Evolutionary conservation across 148 eudicot genomes (phyloP), one percentile per base, ranked within the genome.

Genomic region (Gaultheria prostrata): DNA sequence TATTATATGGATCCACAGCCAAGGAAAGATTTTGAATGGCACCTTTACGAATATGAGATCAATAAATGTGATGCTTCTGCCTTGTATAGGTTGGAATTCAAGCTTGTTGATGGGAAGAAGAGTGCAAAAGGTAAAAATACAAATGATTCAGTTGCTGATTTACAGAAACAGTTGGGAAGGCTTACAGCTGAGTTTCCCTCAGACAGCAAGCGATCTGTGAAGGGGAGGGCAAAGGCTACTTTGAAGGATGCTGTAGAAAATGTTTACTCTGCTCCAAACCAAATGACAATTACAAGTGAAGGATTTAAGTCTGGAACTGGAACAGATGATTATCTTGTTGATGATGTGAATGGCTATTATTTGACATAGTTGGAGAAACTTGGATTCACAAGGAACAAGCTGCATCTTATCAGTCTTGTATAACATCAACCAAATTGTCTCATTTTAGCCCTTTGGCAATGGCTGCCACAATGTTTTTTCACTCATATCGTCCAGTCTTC

Each of bases 1-100:
- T 97, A 97, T 87, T 97, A 94, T 79, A 97, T 97, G 99, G 99
- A 97, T 50, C 99, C 99, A 73, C 99, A 97, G 70, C 99, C 99
- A 8, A 90, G 92, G 88, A 89, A 93, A 67, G 92, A 89, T 89
- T 90, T 86, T 7, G 99, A 97, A 78, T 97, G 99, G 99, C 99
- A 97, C 88, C 95, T 97, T 6, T 97, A 90, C 32, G 99, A 97
- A 82, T 97, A 97, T 54, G 97, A 93, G 87, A 91, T 97, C 84
- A 91, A 85, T 69, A 92, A 91, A 69, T 97, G 87, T 53, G 95
- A 92, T 78, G 95, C 87, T 10, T 94, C 95, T 82, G 99, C 99
- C 5, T 85, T 97, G 56, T 97, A 97, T 63, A 88, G 99, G 82
- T 84, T 97, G 86, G 99, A 97, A 91, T 91, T 89, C 80, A 97